Conservation (phyloP, 805 yeast genomes). For the Sugiyamaella floridensis region DNA sequence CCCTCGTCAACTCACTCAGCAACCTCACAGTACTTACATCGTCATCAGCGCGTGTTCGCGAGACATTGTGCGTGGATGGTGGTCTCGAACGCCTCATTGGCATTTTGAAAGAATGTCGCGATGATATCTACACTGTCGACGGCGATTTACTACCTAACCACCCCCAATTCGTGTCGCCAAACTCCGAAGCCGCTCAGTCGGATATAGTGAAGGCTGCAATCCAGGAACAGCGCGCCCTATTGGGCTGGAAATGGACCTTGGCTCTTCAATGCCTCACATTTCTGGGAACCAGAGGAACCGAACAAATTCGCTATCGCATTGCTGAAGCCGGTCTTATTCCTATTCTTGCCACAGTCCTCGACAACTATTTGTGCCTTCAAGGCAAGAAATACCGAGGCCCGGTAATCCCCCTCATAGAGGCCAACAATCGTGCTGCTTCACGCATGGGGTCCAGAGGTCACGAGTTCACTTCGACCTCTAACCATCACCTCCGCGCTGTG, state of each 20-base stretch:
- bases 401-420: too few relatives aligned
- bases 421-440: too few relatives aligned
- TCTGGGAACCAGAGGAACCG: slow-evolving; percentile 91
- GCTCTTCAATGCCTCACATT: slow-evolving; percentile 88
- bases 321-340: slow-evolving; percentile 92
- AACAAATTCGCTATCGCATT: slow-evolving; percentile 71
- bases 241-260: slow-evolving; percentile 97
- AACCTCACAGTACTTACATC: slow-evolving; percentile 83
- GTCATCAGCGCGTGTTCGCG: slow-evolving; percentile 81
- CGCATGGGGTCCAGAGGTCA: too few relatives aligned
- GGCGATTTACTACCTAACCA: neutral
- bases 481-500: neutral
- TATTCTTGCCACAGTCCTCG: slow-evolving; percentile 82
- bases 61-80: slow-evolving; percentile 82
- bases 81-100: slow-evolving; percentile 84
- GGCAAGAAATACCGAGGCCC: neutral
- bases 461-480: neutral
- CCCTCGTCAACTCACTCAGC: slow-evolving; percentile 84
- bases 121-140: slow-evolving; percentile 6
- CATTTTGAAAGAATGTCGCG: slow-evolving; percentile 73
- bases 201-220: slow-evolving; percentile 2
- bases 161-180: neutral
- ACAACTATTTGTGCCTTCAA: slow-evolving; percentile 53
- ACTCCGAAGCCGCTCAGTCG: neutral
- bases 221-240: slow-evolving; percentile 33